phyloP scores from a whole-genome alignment of 176 grass and related monocot species.

The Musa beccarii region DNA sequence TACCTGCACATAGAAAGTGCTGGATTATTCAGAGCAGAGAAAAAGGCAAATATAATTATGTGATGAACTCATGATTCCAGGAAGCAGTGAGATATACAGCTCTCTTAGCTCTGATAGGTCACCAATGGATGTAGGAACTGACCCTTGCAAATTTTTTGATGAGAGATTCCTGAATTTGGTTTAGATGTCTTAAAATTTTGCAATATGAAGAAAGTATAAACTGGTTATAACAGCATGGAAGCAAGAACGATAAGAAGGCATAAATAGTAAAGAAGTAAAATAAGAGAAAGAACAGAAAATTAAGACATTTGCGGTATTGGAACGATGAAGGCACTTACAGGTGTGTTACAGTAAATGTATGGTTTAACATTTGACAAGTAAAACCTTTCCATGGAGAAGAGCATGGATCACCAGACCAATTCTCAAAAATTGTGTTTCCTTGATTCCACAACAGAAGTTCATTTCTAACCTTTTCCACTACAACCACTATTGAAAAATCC shows the following conservation, averaged over 20 bases:
- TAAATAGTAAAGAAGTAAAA: neutral
- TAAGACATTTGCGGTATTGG: neutral
- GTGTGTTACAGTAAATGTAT: conserved; percentile 19
- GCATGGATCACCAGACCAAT: conserved; percentile 52
- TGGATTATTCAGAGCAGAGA: conserved; percentile 14
- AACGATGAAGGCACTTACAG: conserved; percentile 36
- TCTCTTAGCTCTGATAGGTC: conserved; percentile 39
- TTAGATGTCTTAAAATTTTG: conserved; percentile 10
- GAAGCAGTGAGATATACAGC: conserved; percentile 36
- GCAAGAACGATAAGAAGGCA: neutral
- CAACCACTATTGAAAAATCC: conserved; percentile 24
- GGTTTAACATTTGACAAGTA: conserved; percentile 20
- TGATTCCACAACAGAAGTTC: conserved; percentile 33
- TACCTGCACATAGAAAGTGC: conserved; percentile 25
- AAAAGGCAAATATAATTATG: conserved; percentile 2
- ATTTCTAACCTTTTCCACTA: conserved; percentile 32
- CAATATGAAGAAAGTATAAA: neutral
- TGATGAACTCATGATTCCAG: conserved; percentile 5
- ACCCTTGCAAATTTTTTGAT: conserved; percentile 41
- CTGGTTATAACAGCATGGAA: neutral
- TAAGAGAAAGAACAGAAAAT: neutral
- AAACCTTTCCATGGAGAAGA: conserved; percentile 49
- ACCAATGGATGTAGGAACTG: conserved; percentile 26
- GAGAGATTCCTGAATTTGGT: conserved; percentile 41
- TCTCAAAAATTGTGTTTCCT: conserved; percentile 38